Conservation (phyloP, 371 early-diverging fungal species). For the Amoeboaphelidium protococcarum region DNA sequence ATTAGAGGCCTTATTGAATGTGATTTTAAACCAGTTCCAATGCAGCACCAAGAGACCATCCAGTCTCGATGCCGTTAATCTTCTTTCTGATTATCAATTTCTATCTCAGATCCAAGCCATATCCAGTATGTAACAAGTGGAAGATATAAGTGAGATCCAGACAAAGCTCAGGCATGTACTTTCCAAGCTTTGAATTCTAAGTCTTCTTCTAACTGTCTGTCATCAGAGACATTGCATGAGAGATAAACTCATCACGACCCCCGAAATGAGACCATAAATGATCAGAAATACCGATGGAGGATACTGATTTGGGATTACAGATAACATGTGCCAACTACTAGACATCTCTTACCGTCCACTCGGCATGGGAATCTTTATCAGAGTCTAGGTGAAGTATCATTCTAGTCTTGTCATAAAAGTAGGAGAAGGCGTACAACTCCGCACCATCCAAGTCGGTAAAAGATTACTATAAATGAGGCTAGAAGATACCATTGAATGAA, state of each 20-base stretch:
- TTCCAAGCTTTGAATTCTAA: neutral
- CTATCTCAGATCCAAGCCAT: neutral
- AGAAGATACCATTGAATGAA: constrained; percentile 72
- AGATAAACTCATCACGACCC: neutral
- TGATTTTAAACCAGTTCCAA: neutral
- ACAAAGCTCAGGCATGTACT: neutral
- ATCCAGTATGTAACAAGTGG: neutral
- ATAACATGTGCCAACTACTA: neutral
- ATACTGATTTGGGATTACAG: neutral
- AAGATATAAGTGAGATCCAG: neutral
- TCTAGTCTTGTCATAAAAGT: constrained; percentile 44
- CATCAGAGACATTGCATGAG: neutral
- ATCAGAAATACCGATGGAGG: neutral
- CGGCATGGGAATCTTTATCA: neutral
- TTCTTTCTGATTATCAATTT: neutral
- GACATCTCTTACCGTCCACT: neutral
- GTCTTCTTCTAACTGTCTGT: neutral
- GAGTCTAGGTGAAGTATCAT: neutral
- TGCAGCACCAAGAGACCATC: constrained; percentile 1
- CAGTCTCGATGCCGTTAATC: neutral
- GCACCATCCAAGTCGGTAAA: constrained; percentile 25
- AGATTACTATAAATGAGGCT: constrained; percentile 39
- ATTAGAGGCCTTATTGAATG: too few species aligned
- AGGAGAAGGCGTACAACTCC: constrained; percentile 77
- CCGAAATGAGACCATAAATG: neutral